Evolutionary conservation across 805 yeast genomes (phyloP), one percentile per base, ranked within the genome.

Genomic region (Starmerella kuoi): DNA sequence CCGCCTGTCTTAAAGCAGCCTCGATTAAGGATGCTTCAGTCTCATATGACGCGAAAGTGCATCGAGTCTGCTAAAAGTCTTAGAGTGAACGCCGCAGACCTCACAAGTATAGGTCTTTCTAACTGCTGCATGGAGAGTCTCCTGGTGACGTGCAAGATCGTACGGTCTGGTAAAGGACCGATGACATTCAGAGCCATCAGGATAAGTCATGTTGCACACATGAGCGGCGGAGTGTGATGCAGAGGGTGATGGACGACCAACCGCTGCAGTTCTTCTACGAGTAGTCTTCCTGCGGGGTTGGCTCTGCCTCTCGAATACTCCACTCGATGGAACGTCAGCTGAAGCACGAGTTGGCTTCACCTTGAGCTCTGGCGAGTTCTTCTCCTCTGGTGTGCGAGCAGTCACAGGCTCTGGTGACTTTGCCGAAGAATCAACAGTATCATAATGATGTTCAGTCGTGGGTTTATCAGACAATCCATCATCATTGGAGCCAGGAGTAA

Each of bases 71-170:
- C 94, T 81, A 57, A 91, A 88, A 1, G 94, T 85, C 66, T 88
- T 78, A 46, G 76, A 69, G 51, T 72, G 77, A 52, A 74, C 79
- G 43, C 81, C 91, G 64, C 98, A 88, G 35, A 80, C 77, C 52
- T 76, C 77, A 61, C 98, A 88, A 58, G 81, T 77, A 67, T 78
- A 91, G 37, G 80, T 76, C 54, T 81, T 81, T 62, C 88, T 80
- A 59, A 79, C 80, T 37, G 81, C 70, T 1, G 96, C 91, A 61
- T 88, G 98, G 41, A 88, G 87, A 0, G 97, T 91, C 56, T 88
- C 94, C 61, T 88, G 95, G 61, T 88, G 98, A 54, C 98, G 74
- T 21, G 87, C 80, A 56, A 88, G 68, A 65, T 88, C 98, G 59
- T 88, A 88, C 17, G 95, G 94, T 56, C 98, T 74, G 15, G 96